phyloP scores from a whole-genome alignment of 495 filamentous ascomycete species.

The Penicillium ochrochloron region DNA sequence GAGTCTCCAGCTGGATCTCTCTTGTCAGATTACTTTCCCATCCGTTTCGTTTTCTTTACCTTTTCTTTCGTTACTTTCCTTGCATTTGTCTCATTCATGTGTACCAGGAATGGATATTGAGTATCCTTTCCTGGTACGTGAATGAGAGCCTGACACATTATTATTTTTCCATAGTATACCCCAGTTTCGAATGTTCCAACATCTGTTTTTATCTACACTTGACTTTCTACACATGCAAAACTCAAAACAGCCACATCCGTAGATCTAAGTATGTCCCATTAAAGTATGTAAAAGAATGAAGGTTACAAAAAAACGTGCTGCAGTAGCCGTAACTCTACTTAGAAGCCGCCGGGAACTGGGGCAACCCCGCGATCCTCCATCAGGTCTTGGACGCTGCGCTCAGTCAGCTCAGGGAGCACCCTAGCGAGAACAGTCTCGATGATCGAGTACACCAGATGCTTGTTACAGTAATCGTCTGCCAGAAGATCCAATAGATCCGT shows the following conservation, averaged over 20 bases:
- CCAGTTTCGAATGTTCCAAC: constrained; percentile 3
- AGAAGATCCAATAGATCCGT: constrained; percentile 70
- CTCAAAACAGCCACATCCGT: neutral
- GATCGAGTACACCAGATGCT: constrained; percentile 78
- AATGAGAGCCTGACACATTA: neutral
- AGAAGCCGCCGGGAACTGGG: constrained; percentile 23
- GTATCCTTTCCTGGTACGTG: neutral
- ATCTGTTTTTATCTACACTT: neutral
- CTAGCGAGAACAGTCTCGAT: constrained; percentile 78
- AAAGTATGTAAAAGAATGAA: constrained; percentile 9
- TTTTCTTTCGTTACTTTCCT: constrained; percentile 17
- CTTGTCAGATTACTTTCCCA: constrained; percentile 25
- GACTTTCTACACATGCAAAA: neutral
- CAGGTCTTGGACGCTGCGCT: constrained; percentile 71
- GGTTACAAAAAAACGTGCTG: constrained; percentile 13
- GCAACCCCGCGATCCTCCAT: constrained; percentile 69
- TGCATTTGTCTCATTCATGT: constrained; percentile 10
- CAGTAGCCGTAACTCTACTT: constrained; percentile 16
- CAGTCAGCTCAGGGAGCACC: constrained; percentile 82
- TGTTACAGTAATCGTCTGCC: constrained; percentile 83
- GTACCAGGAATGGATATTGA: neutral
- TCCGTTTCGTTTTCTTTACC: constrained; percentile 11
- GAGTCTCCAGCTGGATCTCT: constrained; percentile 14
- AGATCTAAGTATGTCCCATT: constrained; percentile 17
- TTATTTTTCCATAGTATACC: neutral